Evolutionary conservation across 148 eudicot genomes (phyloP).

Genomic region (Oxyria digyna): DNA sequence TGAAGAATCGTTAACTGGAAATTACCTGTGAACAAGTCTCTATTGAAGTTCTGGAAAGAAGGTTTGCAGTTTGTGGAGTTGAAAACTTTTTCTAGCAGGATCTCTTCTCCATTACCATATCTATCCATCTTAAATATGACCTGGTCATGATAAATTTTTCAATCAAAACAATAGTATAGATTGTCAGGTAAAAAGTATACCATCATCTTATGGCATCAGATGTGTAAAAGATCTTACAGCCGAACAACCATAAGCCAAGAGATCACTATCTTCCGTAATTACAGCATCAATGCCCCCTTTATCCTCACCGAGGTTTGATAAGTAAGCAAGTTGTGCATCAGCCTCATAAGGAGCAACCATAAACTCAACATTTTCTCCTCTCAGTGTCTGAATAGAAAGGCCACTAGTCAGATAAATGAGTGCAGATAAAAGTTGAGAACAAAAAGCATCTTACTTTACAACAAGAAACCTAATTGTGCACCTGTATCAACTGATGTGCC

Average conservation of each 20-base stretch:
- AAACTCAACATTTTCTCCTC: conserved; percentile 56
- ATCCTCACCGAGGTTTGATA: conserved; percentile 41
- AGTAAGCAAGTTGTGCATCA: conserved; percentile 81
- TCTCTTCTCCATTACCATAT: conserved; percentile 68
- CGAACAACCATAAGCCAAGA: conserved; percentile 72
- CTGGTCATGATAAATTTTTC: conserved; percentile 19
- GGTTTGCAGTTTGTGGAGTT: conserved; percentile 30
- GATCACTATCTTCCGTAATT: conserved; percentile 78
- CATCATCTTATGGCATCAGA: background rate
- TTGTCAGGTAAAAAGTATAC: conserved; percentile 1
- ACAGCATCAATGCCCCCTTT: conserved; percentile 59
- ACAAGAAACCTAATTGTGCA: conserved; percentile 9
- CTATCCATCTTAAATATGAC: conserved; percentile 73
- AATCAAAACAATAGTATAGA: background rate
- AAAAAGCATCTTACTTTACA: background rate
- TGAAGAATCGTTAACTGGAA: background rate
- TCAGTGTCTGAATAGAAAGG: conserved; percentile 42
- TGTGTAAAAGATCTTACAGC: conserved; percentile 42
- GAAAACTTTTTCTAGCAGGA: conserved; percentile 47
- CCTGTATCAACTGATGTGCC: conserved; percentile 78
- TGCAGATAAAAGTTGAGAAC: background rate
- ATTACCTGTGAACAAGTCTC: conserved; percentile 47
- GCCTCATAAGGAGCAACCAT: conserved; percentile 86
- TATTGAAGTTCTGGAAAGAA: conserved; percentile 44
- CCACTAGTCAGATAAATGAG: conserved; percentile 1